These are phyloP conservation scores for Agaricus blazei DNA, from an alignment of 768 basidiomycete genomes.

Conservation along the genomic window DNA sequence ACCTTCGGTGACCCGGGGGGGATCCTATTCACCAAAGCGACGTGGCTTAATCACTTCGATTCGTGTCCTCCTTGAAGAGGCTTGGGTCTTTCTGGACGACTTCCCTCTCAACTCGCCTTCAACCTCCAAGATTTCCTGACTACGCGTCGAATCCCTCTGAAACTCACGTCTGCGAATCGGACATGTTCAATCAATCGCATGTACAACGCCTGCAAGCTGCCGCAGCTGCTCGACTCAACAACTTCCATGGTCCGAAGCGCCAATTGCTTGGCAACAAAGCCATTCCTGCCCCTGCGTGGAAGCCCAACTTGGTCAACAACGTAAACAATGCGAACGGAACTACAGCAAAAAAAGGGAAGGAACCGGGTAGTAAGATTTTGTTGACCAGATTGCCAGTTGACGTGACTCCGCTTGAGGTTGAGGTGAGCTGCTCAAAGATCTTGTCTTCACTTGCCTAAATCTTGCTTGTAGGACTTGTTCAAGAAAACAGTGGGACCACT, in stretches of 20 bases:
- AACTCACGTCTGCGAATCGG: too few relatives aligned
- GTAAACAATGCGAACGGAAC: conserved; percentile 4
- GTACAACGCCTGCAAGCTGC: conserved; percentile 9
- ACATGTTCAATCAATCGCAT: conserved; percentile 4
- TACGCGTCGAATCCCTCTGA: too few relatives aligned
- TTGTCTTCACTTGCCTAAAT: background rate
- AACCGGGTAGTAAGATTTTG: conserved; percentile 62
- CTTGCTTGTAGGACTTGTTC: conserved; percentile 55
- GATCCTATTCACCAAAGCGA: too few relatives aligned
- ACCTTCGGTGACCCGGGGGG: too few relatives aligned
- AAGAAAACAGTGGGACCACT: conserved; percentile 72
- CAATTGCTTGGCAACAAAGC: conserved; percentile 55
- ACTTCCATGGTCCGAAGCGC: conserved; percentile 50
- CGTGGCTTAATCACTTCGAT: too few relatives aligned
- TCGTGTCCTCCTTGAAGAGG: too few relatives aligned
- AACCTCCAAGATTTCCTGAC: background rate
- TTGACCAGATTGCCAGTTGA: conserved; percentile 63
- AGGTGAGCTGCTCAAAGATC: conserved; percentile 35
- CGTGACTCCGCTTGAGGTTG: conserved; percentile 62
- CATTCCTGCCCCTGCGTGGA: conserved; percentile 60
- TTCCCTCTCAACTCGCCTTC: too few relatives aligned
- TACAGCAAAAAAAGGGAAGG: conserved; percentile 27
- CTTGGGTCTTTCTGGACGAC: too few relatives aligned
- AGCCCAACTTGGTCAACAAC: conserved; percentile 22
- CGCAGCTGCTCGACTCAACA: conserved; percentile 30